Evolutionary conservation across 257 asterid genomes (phyloP), one percentile per base, ranked within the genome.

Genomic region (Nicotiana benthamiana): DNA sequence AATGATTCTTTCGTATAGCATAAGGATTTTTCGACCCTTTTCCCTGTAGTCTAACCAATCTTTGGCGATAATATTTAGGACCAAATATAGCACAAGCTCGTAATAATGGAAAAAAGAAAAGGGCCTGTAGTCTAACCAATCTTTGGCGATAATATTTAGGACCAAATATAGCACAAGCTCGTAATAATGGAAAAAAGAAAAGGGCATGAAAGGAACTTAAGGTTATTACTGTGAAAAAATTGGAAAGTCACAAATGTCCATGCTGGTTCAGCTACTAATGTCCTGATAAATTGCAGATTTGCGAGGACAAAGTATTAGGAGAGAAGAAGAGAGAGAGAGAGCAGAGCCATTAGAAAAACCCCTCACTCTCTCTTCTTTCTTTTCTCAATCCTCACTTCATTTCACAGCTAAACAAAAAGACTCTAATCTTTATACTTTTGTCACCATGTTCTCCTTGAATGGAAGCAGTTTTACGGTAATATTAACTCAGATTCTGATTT

Each of bases 381-480:
- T 6, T 80, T 84, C 83, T 67, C 79, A 13, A 65, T 80, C 78
- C 52, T 80, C 74, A 10, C 11, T 9, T 59, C n/a, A 11, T 12
- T 61, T 62, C 68, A 20, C 54, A 20, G 20, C 62, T 56, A 59
- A 22, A n/a, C 6, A 13, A 12, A 40, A 8, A 36, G 2, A 52
- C 17, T 3, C 26, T 24, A n/a, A 68, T 81, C 17, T 59, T 83
- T 67, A 68, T 81, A 60, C 62, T 60, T 75, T 77, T 66, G 75
- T 83, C 88, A 62, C 83, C 83, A 94, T 94, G 98, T 89, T 94
- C 80, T 88, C 98, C 28, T 80, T 94, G 11, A 91, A 86, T 17
- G 91, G 91, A 62, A 87, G 83, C 90, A 84, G 30, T 83, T 89
- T 90, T 54, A 80, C 91, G 96, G 98, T 94, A 93, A 86, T 80